These are phyloP conservation scores for Setaria italica DNA, from an alignment of 202 grass and related monocot species.

Conservation along the genomic window DNA sequence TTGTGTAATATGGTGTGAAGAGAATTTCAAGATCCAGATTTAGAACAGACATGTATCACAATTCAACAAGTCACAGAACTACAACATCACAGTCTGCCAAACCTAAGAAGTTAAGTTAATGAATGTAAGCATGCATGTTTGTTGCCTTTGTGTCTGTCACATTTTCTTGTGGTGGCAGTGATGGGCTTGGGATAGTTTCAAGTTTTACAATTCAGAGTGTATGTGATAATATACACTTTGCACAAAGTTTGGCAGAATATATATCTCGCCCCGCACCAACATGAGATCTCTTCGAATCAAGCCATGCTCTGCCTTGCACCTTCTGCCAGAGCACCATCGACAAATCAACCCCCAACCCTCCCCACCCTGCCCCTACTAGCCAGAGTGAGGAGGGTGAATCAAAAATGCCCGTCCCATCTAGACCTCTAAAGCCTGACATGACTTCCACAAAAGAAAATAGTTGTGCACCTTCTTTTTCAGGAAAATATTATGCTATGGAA, in stretches of 20 bases:
- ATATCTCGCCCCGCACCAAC: background rate
- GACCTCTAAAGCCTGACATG: slow-evolving; percentile 16
- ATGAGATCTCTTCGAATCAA: background rate
- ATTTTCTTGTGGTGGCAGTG: background rate
- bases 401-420: background rate
- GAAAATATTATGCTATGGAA: slow-evolving; percentile 34
- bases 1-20: background rate
- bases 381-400: background rate
- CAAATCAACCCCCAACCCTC: background rate
- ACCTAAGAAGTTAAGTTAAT: background rate
- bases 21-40: background rate
- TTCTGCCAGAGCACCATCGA: background rate
- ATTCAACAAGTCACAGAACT: background rate
- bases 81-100: slow-evolving; percentile 4
- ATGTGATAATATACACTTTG: background rate
- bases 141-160: background rate
- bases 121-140: background rate
- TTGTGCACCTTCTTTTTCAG: background rate
- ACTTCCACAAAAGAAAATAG: slow-evolving; percentile 16
- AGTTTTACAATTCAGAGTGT: background rate
- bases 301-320: background rate
- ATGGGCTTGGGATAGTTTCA: background rate
- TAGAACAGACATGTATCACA: background rate
- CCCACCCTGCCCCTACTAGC: background rate
- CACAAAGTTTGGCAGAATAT: background rate